Evolutionary conservation across 2,329 filamentous ascomycete species (phyloP), one percentile per base, ranked within the genome.

Genomic region (Arthrobotrys conoides): DNA sequence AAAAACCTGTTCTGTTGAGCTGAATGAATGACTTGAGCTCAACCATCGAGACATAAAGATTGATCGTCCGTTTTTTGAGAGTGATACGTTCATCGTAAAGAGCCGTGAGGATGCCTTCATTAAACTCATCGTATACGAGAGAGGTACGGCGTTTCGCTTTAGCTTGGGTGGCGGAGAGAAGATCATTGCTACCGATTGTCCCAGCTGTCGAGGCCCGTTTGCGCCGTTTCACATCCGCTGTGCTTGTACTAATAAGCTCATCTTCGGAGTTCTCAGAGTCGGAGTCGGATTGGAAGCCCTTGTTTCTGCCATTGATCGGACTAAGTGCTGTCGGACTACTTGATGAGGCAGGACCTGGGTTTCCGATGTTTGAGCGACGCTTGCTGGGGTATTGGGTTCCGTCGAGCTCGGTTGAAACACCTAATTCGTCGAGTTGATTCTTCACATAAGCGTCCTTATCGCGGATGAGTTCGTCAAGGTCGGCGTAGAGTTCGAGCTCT

Each of bases 11-110:
- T 85, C 92, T 92, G 87, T 99, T 99, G 80, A 99, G 89, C 86
- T 98, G 95, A 70, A 94, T 91, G 83, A 94, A 99, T 1, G 95
- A 98, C 83, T 97, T 96, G 82, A 99, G 89, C 84, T 97, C 96
- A 85, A 95, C 97, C 18, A 98, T 87, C 81, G 93, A 92, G 55
- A 99, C 96, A 83, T 97, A 99, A 77, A 94, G 87, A 83, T 90
- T 90, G 81, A 97, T 90, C 70, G 93, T 91, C 69, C 94, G 90
- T 86, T 97, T 97, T 88, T 98, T 98, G 80, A 99, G 86, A 82
- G 94, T 95, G 81, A 98, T 92, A 27, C 90, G 90, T 64, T 89
- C 87, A 80, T 91, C 90, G 82, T 91, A 92, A 0, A 92, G 84
- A 22, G 89, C 0, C 91, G 90, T 57, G 88, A 89, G 82, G 88